Conservation (phyloP, 352 stramenopile species). For the Pythium aristosporum region DNA sequence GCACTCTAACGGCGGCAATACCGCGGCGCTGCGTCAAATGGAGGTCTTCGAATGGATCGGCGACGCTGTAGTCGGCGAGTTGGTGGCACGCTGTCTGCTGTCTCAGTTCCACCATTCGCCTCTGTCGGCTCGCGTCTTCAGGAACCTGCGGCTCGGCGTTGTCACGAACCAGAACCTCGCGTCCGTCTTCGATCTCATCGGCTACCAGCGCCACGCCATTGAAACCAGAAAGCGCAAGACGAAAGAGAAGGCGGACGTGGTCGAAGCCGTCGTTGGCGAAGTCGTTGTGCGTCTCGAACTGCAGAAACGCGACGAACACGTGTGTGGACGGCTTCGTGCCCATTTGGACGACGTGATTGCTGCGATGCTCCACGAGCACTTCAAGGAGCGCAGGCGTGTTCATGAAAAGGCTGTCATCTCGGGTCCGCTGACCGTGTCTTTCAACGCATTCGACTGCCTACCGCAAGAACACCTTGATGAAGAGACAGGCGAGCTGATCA, state of each 20-base stretch:
- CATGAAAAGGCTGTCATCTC: constrained; percentile 27
- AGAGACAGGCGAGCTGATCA: constrained; percentile 48
- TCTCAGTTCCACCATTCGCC: constrained; percentile 59
- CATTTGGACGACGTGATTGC: constrained; percentile 59
- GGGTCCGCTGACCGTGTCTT: constrained; percentile 41
- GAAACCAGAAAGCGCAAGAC: constrained; percentile 31
- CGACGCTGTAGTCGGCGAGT: constrained; percentile 71
- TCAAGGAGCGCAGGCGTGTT: constrained; percentile 37
- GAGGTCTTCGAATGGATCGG: constrained; percentile 81
- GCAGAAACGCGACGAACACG: constrained; percentile 24
- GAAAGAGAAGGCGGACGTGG: constrained; percentile 67
- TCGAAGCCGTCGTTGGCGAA: constrained; percentile 67
- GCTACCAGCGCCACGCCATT: constrained; percentile 37
- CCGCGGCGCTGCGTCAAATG: constrained; percentile 16
- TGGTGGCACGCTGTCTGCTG: constrained; percentile 60
- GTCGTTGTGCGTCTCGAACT: constrained; percentile 52
- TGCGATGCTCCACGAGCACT: constrained; percentile 59
- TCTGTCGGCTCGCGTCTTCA: constrained; percentile 64
- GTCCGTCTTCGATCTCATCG: constrained; percentile 60
- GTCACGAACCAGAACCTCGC: constrained; percentile 78
- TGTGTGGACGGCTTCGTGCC: constrained; percentile 30
- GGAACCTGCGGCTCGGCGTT: constrained; percentile 52
- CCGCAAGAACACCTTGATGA: constrained; percentile 62
- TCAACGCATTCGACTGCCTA: constrained; percentile 66
- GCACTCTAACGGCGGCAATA: constrained; percentile 22